Percentiles rank a stretch among this genome's conserved stretches.
Conservation (phyloP, 805 yeast species). For the Zygosaccharomyces gambellarensis region DNA sequence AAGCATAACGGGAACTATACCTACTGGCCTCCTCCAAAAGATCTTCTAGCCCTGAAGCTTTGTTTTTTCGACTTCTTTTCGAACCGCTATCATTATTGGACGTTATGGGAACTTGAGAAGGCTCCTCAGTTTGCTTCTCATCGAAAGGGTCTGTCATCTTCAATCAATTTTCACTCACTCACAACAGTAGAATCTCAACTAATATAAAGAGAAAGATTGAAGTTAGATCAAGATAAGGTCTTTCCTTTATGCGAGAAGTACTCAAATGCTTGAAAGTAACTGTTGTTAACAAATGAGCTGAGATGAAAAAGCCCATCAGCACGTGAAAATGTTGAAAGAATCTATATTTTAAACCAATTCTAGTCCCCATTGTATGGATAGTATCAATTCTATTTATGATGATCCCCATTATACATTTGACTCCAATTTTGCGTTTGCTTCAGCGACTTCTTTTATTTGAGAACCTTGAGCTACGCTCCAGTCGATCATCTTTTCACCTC, state of each 20-base stretch:
- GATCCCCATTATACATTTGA: neutral
- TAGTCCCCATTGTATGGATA: neutral
- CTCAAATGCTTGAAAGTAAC: neutral
- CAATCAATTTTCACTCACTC: neutral
- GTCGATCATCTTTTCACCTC: conserved; percentile 47
- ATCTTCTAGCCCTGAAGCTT: conserved; percentile 10
- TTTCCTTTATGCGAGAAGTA: neutral
- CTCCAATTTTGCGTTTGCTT: conserved; percentile 11
- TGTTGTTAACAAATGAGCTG: neutral
- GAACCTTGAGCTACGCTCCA: conserved; percentile 50
- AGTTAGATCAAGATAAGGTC: neutral
- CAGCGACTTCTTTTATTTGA: conserved; percentile 21
- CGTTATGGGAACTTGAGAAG: neutral
- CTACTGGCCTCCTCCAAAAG: conserved; percentile 28
- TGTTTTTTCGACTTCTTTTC: neutral
- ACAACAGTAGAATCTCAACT: neutral
- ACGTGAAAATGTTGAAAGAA: neutral
- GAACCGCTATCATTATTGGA: neutral
- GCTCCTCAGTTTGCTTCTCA: neutral
- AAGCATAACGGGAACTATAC: conserved; percentile 26
- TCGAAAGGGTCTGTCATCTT: neutral
- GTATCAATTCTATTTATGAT: neutral
- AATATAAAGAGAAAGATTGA: neutral
- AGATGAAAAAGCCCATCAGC: neutral
- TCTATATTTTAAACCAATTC: neutral